Base-by-base conservation (phyloP, 75 land plant species). In the Selaginella moellendorffii region DNA sequence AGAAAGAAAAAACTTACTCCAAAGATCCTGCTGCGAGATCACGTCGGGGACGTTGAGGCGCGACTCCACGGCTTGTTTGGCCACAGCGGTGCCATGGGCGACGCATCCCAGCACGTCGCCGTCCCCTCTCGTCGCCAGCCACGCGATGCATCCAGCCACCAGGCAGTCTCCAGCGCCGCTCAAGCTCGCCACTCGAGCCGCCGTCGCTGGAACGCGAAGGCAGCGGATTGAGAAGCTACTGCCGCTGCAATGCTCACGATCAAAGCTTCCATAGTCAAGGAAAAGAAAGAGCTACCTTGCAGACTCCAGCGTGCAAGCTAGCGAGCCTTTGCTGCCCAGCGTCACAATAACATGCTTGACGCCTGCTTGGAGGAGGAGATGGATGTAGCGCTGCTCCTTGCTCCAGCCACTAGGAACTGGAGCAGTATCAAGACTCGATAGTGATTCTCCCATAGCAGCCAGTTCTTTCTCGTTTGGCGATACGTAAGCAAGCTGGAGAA, bases 131-230 rank as follows among this genome's bases (percentile, higher is more conserved):
- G 74, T 53, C 67, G 83, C 80, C 10, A 93, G 62, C 36, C 83
- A 72, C 10, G 78, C 72, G 30, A 93, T 62, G 17, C 66, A 61
- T 12, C 98, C 98, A 28, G 85, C 98, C 60, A 88, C 98, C 54
- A 93, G 80, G 65, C 95, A 88, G 68, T 93, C 98, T 31, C 98
- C 98, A 28, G 96, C 95, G 12, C 98, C 98, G 26, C 81, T 81
- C 19, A 93, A 76, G 65, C 84, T 83, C 24, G 76, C 80, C 65
- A 93, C 82, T n/a, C 82, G 75, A 28, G 83, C 85, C 61, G 80
- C 75, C 66, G 88, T 79, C 29, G 98, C 89, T 25, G 97, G 97
- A 66, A 81, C 75, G 70, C 85, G 14, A 46, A 46, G 18, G 18
- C 18, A 10, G 10, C 18, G 10, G 10, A 18, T 18, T 10, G 51